Evolutionary conservation across 148 eudicot species (phyloP).

Genomic region (Rhododendron vialii): DNA sequence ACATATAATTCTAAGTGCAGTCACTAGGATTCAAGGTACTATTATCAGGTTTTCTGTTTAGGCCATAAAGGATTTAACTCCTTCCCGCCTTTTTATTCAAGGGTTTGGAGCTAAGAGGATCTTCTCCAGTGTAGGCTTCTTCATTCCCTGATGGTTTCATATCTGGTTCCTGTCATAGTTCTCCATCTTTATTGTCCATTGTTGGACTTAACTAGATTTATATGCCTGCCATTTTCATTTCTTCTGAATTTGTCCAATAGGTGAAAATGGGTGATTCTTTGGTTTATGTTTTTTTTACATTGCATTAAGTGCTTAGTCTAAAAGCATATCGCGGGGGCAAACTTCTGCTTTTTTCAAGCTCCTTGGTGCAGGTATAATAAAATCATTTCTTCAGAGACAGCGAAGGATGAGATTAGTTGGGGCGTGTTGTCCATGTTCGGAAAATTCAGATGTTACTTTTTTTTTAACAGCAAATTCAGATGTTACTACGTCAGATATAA

Average conservation of each 20-base stretch:
- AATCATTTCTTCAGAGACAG: background rate
- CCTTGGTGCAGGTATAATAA: background rate
- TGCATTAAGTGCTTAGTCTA: background rate
- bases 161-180: background rate
- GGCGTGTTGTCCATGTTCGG: background rate
- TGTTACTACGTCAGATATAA: background rate
- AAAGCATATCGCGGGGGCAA: background rate
- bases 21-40: background rate
- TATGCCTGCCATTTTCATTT: background rate
- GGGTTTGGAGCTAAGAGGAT: background rate
- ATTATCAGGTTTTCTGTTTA: background rate
- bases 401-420: background rate
- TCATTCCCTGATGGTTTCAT: background rate
- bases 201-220: background rate
- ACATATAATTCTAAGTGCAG: background rate
- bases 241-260: background rate
- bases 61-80: background rate
- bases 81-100: background rate
- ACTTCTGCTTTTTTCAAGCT: background rate
- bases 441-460: background rate
- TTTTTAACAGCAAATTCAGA: background rate
- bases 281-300: background rate
- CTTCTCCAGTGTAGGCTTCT: background rate
- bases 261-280: background rate
- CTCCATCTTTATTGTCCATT: background rate